phyloP scores from a whole-genome alignment of 495 filamentous ascomycete genomes.

The Podospora sp. region DNA sequence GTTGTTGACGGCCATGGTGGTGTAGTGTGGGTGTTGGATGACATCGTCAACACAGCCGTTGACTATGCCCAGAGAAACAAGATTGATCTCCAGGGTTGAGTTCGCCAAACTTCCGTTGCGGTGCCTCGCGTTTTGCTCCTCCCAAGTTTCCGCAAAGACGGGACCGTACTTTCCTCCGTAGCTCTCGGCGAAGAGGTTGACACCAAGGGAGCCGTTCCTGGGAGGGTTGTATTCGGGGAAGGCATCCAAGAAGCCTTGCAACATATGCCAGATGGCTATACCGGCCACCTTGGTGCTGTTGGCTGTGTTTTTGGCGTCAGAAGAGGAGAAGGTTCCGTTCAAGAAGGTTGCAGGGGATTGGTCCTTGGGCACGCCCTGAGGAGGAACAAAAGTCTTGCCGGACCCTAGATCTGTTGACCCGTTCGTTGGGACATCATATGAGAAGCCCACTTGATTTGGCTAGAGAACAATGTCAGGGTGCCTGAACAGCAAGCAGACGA shows the following conservation, averaged over 20 bases:
- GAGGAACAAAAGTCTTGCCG: conserved; percentile 35
- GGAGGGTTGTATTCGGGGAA: conserved; percentile 69
- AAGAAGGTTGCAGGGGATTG: conserved; percentile 33
- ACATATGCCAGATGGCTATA: conserved; percentile 66
- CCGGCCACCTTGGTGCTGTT: conserved; percentile 70
- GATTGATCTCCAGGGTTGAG: conserved; percentile 54
- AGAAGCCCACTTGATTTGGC: conserved; percentile 61
- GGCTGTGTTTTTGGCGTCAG: conserved; percentile 53
- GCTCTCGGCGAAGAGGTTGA: conserved; percentile 67
- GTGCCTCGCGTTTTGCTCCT: conserved; percentile 59
- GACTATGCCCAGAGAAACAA: conserved; percentile 61
- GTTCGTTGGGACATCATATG: conserved; percentile 58
- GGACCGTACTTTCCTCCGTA: conserved; percentile 68
- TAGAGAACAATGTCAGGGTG: conserved; percentile 40
- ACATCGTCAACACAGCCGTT: conserved; percentile 79
- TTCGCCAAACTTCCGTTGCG: conserved; percentile 50
- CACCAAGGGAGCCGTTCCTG: conserved; percentile 44
- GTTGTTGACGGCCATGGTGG: conserved; percentile 71
- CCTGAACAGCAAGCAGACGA: conserved; percentile 45
- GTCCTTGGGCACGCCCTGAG: conserved; percentile 32
- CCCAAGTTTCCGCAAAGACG: conserved; percentile 63
- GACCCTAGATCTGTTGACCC: conserved; percentile 48
- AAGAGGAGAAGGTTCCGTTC: conserved; percentile 67
- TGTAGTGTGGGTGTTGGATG: conserved; percentile 68
- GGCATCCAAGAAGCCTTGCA: conserved; percentile 64